Evolutionary conservation across 768 basidiomycete species (phyloP), one percentile per base, ranked within the genome.

Genomic region (Suillus tomentosus): DNA sequence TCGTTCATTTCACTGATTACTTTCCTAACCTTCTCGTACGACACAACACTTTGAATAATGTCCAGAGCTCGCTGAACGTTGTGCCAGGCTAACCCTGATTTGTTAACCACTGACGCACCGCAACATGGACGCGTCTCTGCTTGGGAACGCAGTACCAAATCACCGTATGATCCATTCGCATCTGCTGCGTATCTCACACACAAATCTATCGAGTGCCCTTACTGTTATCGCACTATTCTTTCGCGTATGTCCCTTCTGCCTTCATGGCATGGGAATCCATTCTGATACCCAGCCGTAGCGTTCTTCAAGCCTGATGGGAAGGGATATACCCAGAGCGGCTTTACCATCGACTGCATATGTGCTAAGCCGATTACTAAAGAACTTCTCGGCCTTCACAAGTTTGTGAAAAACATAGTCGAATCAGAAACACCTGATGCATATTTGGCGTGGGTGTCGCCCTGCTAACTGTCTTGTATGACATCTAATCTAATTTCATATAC

Each of bases 291-390:
- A 11, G 6, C 15, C 10, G 8, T 39, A 85, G 84, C 79, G 4
- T 79, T 79, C 45, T 66, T 82, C 63, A 75, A 69, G 5, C 54
- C 64, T 4, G 45, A 66, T 0, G 84, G 80, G 5, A 76, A 72
- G 0, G 85, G 85, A 1, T 86, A 85, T 64, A 70, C 81, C 3
- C 85, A 86, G 64, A 71, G 72, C 5, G 66, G 69, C 0, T 86
- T 86, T 56, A 59, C 11, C 1, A 42, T 65, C 0, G 8, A 3
- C 11, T 86, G 85, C 60, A 22, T 48, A 2, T 86, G 84, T 58
- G 19, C 50, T 0, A 68, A 71, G 47, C 56, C 45, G 0, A 80
- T 86, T 34, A 81, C 69, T 2, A 80, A 78, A 63, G 73, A 79
- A 15, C 60, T 66, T 9, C 69, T 84, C 14, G 78, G 74, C 7